These are phyloP conservation scores for Colletotrichum sp. DNA, from an alignment of 2,329 filamentous ascomycete species.

Conservation along the genomic window DNA sequence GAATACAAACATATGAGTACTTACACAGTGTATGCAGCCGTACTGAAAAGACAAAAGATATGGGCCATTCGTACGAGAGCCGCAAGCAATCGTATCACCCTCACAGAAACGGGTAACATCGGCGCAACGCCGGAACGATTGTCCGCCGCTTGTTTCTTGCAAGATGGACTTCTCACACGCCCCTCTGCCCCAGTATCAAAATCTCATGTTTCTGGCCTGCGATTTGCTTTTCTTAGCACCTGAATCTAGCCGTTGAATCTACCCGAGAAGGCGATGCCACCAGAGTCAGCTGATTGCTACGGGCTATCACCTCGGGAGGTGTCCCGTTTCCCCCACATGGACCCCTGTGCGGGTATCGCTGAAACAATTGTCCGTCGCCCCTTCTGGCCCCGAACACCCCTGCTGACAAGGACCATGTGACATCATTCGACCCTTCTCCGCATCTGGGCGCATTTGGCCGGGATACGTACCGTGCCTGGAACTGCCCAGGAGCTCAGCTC, in stretches of 20 bases:
- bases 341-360: background rate
- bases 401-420: conserved; percentile 3
- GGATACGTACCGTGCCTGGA: conserved; percentile 4
- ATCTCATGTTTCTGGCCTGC: background rate
- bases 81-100: background rate
- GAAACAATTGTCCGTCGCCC: background rate
- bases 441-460: conserved; percentile 17
- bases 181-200: background rate
- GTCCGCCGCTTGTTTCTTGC: background rate
- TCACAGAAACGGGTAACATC: background rate
- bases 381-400: background rate
- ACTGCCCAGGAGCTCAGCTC: conserved; percentile 7
- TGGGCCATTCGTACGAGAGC: background rate
- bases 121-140: background rate
- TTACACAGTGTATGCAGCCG: background rate
- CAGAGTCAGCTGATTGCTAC: background rate
- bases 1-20: background rate
- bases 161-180: background rate
- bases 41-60: background rate
- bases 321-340: background rate
- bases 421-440: conserved; percentile 22
- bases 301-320: background rate
- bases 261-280: background rate
- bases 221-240: background rate
- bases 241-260: background rate